Percentiles rank a stretch among this genome's conserved stretches.
Evolutionary conservation across 768 basidiomycete species (phyloP).

Genomic region (Pulveroboletus ravenelii): DNA sequence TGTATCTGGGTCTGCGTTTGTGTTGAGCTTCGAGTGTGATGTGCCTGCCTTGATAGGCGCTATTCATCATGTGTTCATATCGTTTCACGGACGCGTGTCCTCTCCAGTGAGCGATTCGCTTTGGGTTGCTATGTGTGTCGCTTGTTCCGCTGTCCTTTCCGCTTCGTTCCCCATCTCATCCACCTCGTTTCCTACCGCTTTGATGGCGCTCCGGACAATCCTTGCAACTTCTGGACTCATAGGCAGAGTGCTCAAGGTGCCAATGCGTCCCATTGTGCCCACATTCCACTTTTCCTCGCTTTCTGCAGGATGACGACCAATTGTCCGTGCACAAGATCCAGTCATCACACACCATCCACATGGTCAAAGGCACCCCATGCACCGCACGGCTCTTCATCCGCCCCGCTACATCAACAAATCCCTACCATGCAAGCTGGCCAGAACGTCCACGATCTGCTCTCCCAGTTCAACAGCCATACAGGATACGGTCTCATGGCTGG

Average conservation of each 20-base stretch:
- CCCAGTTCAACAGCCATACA: too few species aligned
- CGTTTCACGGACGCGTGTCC: too few species aligned
- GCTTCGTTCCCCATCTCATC: too few species aligned
- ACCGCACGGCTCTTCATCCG: conserved; percentile 34
- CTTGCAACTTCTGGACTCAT: too few species aligned
- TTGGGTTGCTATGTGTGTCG: too few species aligned
- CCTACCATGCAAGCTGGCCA: conserved; percentile 91
- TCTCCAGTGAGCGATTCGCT: conserved; percentile 42
- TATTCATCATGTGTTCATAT: too few species aligned
- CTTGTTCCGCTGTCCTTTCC: conserved; percentile 41
- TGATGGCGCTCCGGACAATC: too few species aligned
- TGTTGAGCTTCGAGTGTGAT: too few species aligned
- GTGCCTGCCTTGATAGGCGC: too few species aligned
- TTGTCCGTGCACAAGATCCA: conserved; percentile 89
- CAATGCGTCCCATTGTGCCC: background rate
- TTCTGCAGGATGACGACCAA: conserved; percentile 68
- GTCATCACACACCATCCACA: conserved; percentile 82
- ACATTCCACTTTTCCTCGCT: background rate
- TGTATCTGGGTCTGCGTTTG: too few species aligned
- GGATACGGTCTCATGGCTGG: too few species aligned
- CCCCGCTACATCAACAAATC: conserved; percentile 39
- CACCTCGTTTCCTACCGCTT: too few species aligned
- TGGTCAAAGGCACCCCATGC: conserved; percentile 83
- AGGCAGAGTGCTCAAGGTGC: conserved; percentile 74
- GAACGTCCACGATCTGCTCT: conserved; percentile 82